A percentile compares a stretch with the other conserved stretches of the same genome.
Conservation (phyloP, 1,139 yeast species). For the Magnusiomyces paraingens region DNA sequence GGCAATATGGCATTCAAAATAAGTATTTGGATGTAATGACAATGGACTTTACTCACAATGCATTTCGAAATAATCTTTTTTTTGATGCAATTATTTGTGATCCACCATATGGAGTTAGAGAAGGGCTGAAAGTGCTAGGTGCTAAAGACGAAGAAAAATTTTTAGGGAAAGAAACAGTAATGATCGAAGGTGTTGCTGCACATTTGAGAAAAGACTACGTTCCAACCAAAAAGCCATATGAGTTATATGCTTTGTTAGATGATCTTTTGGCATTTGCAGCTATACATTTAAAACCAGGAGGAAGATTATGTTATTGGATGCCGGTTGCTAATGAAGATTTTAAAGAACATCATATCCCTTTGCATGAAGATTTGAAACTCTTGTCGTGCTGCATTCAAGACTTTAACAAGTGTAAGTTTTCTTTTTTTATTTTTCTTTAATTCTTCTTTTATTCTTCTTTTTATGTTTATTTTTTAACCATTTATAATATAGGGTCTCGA, state of each 20-base stretch:
- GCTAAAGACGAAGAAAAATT: conserved; percentile 57
- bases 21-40: conserved; percentile 70
- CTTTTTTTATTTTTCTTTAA: background rate
- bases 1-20: conserved; percentile 57
- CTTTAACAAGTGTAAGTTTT: conserved; percentile 56
- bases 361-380: conserved; percentile 65
- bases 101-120: conserved; percentile 97
- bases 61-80: conserved; percentile 54
- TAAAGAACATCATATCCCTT: conserved; percentile 64
- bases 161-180: conserved; percentile 61
- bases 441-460: background rate
- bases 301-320: conserved; percentile 94
- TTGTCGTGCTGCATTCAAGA: conserved; percentile 76
- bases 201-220: conserved; percentile 74
- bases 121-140: conserved; percentile 90
- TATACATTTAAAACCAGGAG: conserved; percentile 59
- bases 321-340: conserved; percentile 92
- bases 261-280: conserved; percentile 74
- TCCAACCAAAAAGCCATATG: conserved; percentile 89
- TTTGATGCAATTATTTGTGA: conserved; percentile 88
- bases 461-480: background rate
- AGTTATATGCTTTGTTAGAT: conserved; percentile 64
- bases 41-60: conserved; percentile 93
- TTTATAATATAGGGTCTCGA: conserved; percentile 54
- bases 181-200: conserved; percentile 74